These are phyloP conservation scores for Lactarius indigo DNA, from an alignment of 768 basidiomycete genomes.

Conservation along the genomic window DNA sequence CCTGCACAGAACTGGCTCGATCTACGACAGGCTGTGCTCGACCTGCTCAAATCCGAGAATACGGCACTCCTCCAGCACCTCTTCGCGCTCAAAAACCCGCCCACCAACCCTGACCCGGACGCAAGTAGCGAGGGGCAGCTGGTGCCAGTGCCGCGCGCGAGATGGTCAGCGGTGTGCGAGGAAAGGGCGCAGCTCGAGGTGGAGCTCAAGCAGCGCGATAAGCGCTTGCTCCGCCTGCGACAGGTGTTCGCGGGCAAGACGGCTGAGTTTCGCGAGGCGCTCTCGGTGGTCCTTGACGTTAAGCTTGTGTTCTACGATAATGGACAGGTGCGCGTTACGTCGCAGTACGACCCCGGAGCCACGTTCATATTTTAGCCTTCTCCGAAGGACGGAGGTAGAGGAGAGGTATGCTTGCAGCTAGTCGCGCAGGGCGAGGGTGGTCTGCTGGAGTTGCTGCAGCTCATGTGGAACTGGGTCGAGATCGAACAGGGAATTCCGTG, in stretches of 20 bases:
- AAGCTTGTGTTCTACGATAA: slow-evolving; percentile 90
- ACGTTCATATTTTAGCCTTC: no score
- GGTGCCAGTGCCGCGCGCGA: slow-evolving; percentile 77
- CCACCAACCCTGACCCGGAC: slow-evolving; percentile 24
- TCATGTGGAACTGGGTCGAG: slow-evolving; percentile 90
- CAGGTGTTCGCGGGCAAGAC: no score
- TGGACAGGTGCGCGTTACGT: slow-evolving; percentile 85
- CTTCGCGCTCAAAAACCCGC: slow-evolving; percentile 44
- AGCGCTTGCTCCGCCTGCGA: no score
- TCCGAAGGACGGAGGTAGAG: no score
- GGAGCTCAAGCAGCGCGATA: slow-evolving; percentile 72
- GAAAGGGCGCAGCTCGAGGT: slow-evolving; percentile 69
- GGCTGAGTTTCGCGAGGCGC: no score
- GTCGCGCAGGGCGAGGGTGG: no score
- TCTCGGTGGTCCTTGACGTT: slow-evolving; percentile 84
- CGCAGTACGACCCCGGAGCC: slow-evolving; percentile 86
- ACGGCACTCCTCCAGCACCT: slow-evolving; percentile 70
- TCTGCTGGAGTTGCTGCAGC: no score
- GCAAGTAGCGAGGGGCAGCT: slow-evolving; percentile 32
- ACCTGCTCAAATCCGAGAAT: slow-evolving; percentile 79
- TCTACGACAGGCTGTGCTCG: slow-evolving; percentile 67
- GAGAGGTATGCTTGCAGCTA: no score
- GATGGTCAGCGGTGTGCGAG: slow-evolving; percentile 66
- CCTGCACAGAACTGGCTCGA: slow-evolving; percentile 84
- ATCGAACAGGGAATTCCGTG: slow-evolving; percentile 84